These are phyloP conservation scores for Hypoxylon sp. DNA, from an alignment of 2,329 filamentous ascomycete species.

Conservation along the genomic window DNA sequence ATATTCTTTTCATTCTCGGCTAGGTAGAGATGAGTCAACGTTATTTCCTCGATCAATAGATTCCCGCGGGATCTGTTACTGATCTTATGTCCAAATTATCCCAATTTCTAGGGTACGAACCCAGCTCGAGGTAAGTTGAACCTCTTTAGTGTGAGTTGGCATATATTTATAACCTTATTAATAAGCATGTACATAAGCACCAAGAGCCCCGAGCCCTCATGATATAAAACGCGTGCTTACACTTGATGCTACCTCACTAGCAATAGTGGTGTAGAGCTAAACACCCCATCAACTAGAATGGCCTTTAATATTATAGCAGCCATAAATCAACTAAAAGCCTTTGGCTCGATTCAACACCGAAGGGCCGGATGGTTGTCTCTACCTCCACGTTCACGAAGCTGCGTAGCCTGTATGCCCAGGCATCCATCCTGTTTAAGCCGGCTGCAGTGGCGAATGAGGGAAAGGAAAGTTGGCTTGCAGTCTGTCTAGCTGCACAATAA, in stretches of 20 bases:
- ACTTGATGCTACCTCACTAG: conserved; percentile 6
- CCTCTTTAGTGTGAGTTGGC: neutral
- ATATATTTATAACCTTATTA: conserved; percentile 22
- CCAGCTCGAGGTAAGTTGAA: neutral
- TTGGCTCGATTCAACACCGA: neutral
- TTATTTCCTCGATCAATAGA: neutral
- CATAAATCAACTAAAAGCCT: neutral
- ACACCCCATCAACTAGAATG: neutral
- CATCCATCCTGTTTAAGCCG: neutral
- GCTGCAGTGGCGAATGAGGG: neutral
- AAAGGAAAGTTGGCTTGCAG: neutral
- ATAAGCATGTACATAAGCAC: conserved; percentile 24
- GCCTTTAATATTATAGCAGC: neutral
- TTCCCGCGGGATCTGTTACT: neutral
- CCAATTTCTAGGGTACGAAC: neutral
- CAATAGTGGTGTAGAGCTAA: neutral
- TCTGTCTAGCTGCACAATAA: neutral
- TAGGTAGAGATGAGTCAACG: neutral
- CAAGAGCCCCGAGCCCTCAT: neutral
- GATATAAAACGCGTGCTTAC: conserved; percentile 5
- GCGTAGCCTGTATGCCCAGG: neutral
- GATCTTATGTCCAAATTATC: neutral
- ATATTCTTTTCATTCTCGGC: neutral
- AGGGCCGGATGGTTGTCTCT: neutral
- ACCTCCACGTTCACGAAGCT: neutral